phyloP scores from a whole-genome alignment of 768 basidiomycete genomes.

The Tylopilus vinaceipallidus region DNA sequence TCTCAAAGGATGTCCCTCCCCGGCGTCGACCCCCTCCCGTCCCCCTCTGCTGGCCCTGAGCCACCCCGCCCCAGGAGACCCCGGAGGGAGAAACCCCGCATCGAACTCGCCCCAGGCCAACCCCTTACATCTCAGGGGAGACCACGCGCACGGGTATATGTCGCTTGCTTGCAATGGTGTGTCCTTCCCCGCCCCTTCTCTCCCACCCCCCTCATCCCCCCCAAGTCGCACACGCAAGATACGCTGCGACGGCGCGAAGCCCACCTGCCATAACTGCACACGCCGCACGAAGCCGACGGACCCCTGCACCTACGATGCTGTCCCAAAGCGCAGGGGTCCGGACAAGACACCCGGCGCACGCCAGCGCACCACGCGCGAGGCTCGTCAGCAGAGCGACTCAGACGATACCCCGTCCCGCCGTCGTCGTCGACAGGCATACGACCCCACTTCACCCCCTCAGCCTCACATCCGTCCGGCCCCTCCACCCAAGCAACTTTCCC shows the following conservation, averaged over 20 bases:
- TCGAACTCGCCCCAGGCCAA: constrained; percentile 72
- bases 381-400: constrained; percentile 33
- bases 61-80: constrained; percentile 37
- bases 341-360: constrained; percentile 80
- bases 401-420: constrained; percentile 25
- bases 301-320: constrained; percentile 64
- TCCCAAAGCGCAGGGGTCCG: constrained; percentile 78
- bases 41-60: constrained; percentile 1
- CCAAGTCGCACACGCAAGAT: constrained; percentile 73
- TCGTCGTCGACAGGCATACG: constrained; percentile 21
- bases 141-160: constrained; percentile 69
- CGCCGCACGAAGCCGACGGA: constrained; percentile 44
- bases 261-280: constrained; percentile 70
- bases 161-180: constrained; percentile 79
- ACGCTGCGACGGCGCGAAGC: constrained; percentile 80
- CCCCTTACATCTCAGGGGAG: constrained; percentile 82
- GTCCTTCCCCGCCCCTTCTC: constrained; percentile 6
- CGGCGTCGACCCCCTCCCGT: neutral
- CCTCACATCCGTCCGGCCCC: neutral
- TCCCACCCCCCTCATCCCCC: constrained; percentile 3
- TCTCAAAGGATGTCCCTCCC: constrained; percentile 28
- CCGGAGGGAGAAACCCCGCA: constrained; percentile 54
- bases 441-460: neutral
- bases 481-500: constrained; percentile 5
- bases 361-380: constrained; percentile 52